Evolutionary conservation across 768 basidiomycete species (phyloP).

Genomic region (Psilocybe subaeruginosa): DNA sequence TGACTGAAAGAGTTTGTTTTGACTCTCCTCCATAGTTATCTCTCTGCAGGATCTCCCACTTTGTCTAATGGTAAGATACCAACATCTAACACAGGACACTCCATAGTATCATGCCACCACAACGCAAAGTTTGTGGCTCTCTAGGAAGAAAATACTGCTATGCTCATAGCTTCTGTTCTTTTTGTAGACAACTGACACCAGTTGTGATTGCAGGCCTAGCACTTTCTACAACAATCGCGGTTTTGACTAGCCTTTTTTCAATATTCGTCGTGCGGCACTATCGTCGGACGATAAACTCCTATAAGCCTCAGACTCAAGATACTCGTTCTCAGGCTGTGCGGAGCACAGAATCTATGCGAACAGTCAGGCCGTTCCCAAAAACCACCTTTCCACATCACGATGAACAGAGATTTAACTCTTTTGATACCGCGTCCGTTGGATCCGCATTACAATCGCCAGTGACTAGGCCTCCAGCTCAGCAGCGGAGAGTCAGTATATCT

Average conservation of each 20-base stretch:
- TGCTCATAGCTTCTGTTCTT: neutral
- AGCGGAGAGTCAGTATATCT: neutral
- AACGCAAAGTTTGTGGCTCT: neutral
- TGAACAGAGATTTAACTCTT: neutral
- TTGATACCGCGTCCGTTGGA: neutral
- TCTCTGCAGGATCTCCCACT: neutral
- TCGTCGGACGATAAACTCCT: neutral
- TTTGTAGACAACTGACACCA: constrained; percentile 3
- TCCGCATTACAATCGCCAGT: no score
- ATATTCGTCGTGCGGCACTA: constrained; percentile 12
- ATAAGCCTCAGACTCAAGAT: neutral
- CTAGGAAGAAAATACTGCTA: neutral
- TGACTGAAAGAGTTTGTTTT: neutral
- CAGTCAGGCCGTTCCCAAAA: neutral
- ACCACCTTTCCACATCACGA: neutral
- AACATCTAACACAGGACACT: no score
- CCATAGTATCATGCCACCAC: no score
- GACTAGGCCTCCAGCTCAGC: neutral
- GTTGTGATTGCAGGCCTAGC: constrained; percentile 18
- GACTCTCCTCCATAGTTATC: neutral
- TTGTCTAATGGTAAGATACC: neutral
- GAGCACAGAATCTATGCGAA: neutral
- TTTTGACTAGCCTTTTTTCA: constrained; percentile 9
- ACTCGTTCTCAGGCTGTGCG: neutral
- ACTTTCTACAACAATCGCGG: constrained; percentile 11